Percentiles rank a stretch among this genome's conserved stretches.
These are phyloP conservation scores for Ophiognomonia clavigignenti-juglandacearum DNA, from an alignment of 2,329 filamentous ascomycete species.

Conservation along the genomic window DNA sequence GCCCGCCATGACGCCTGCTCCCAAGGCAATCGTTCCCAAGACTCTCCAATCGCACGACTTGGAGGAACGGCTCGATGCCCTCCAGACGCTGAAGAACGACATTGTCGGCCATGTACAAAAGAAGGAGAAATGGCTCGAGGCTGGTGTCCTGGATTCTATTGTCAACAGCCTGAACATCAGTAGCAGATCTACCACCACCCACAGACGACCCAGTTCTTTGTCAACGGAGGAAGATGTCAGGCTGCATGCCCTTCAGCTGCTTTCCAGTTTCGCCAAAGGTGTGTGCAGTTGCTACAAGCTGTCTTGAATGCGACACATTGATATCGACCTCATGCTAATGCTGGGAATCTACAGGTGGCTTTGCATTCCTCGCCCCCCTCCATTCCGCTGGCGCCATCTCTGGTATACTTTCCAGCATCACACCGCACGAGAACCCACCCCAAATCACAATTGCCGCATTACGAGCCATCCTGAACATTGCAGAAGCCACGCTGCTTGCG, in stretches of 20 bases:
- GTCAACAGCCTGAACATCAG: constrained; percentile 39
- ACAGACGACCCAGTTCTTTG: constrained; percentile 38
- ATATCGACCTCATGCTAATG: constrained; percentile 1
- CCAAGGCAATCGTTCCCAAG: constrained; percentile 47
- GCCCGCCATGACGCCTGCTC: constrained; percentile 47
- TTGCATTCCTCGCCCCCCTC: constrained; percentile 71
- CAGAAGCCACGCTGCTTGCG: constrained; percentile 57
- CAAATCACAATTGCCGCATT: constrained; percentile 70
- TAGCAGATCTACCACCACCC: constrained; percentile 28
- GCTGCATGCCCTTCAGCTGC: constrained; percentile 77
- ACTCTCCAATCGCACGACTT: constrained; percentile 48
- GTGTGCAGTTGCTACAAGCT: constrained; percentile 24
- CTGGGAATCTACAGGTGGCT: constrained; percentile 56
- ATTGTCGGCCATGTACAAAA: constrained; percentile 81
- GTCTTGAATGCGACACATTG: not conserved
- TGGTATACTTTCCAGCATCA: constrained; percentile 66
- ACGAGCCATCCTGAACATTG: constrained; percentile 66
- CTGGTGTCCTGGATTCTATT: constrained; percentile 61
- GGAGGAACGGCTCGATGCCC: constrained; percentile 51
- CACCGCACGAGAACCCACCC: constrained; percentile 57
- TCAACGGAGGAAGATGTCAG: constrained; percentile 63
- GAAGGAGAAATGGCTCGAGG: constrained; percentile 73
- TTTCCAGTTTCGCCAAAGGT: constrained; percentile 83
- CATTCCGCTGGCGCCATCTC: constrained; percentile 63
- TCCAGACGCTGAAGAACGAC: constrained; percentile 80